Base-by-base conservation (phyloP, 306 rosid species). In the Corylus avellana region DNA sequence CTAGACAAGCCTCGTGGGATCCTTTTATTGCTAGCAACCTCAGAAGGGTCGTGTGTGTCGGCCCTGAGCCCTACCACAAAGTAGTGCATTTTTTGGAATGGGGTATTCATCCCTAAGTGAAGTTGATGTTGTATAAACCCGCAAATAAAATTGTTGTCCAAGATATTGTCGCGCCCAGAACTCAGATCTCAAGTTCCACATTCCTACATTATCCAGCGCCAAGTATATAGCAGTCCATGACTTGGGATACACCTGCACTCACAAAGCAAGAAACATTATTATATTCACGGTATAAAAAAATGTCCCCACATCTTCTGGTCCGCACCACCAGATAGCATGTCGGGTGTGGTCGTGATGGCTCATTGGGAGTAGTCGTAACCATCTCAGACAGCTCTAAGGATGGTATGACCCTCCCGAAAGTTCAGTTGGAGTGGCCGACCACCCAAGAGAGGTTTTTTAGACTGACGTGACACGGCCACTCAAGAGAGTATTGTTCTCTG, bases 161-260 rank as follows among this genome's bases (percentile, higher is more conserved):
- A 95, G 91, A 83, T 93, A 95, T 10, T 95, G 99, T 64, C 98
- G 82, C 29, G 94, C 99, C 99, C 99, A 95, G 72, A 81, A 92
- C 90, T 95, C 99, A 7, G 91, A 35, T 91, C 99, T 90, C 86
- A 95, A 59, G 90, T 95, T 91, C 99, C 99, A 95, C 98, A 95
- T 95, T 56, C 99, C 99, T 74, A 95, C 99, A 70, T 95, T 95
- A 83, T 95, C 99, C 17, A 95, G 94, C 1, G 97, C 89, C 76
- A 95, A 76, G 76, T 93, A 74, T 69, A 95, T 89, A 16, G 99
- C 98, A 16, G 97, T 93, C 99, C 99, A 95, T 22, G 99, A 91
- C 25, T 80, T 75, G n/a, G 99, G 98, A 88, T 95, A 95, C 27
- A 93, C 98, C 98, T 93, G 80, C 83, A 79, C 22, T 56, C 66